These are phyloP conservation scores for Hibiscus mutabilis DNA, from an alignment of 345 rosid species.

Conservation along the genomic window DNA sequence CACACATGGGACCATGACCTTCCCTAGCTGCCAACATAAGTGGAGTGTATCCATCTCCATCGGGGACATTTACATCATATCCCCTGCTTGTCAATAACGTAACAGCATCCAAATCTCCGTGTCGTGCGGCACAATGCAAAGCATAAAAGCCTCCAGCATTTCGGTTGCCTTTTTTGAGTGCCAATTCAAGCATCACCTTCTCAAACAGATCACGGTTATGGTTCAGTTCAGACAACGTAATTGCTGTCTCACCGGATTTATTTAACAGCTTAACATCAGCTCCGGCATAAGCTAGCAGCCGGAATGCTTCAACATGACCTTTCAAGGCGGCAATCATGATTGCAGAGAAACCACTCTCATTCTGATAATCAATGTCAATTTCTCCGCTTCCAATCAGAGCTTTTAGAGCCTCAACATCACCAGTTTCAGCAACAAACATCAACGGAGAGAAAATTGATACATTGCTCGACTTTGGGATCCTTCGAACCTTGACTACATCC, in stretches of 20 bases:
- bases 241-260: conserved; percentile 70
- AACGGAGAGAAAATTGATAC: conserved; percentile 50
- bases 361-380: conserved; percentile 64
- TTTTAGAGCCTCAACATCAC: conserved; percentile 61
- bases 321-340: conserved; percentile 76
- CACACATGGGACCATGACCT: conserved; percentile 57
- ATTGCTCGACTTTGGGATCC: conserved; percentile 54
- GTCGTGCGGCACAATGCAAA: conserved; percentile 89
- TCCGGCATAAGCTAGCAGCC: conserved; percentile 67
- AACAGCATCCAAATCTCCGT: conserved; percentile 73
- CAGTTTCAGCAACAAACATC: conserved; percentile 53
- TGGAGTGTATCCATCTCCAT: conserved; percentile 77
- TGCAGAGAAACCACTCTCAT: conserved; percentile 73
- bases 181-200: conserved; percentile 91
- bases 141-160: conserved; percentile 81
- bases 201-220: conserved; percentile 64
- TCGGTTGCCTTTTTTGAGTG: conserved; percentile 71
- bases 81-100: conserved; percentile 54
- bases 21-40: conserved; percentile 90
- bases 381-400: conserved; percentile 34
- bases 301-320: conserved; percentile 79
- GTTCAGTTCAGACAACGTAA: conserved; percentile 54
- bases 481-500: conserved; percentile 46
- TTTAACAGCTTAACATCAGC: conserved; percentile 77
- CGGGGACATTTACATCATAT: conserved; percentile 61